A percentile compares a stretch with the other conserved stretches of the same genome.
phyloP scores from a whole-genome alignment of 176 grass and related monocot genomes.

The Elymus sibiricus region DNA sequence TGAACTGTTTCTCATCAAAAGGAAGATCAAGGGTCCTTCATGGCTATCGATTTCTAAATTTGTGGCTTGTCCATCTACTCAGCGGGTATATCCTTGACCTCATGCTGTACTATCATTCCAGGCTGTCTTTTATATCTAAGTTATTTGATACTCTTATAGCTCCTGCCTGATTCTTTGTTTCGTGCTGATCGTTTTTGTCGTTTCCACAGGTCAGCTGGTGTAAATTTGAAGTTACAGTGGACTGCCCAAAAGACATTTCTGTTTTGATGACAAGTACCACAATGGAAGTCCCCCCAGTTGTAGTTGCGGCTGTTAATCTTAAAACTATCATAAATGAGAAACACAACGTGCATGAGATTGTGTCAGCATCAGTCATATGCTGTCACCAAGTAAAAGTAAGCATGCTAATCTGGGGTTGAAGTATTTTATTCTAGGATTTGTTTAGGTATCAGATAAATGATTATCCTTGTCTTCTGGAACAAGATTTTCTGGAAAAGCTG shows the following conservation, averaged over 20 bases:
- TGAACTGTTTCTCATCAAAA: slow-evolving; percentile 93
- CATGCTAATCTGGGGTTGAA: slow-evolving; percentile 8
- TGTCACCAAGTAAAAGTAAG: slow-evolving; percentile 90
- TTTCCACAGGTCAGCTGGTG: slow-evolving; percentile 95
- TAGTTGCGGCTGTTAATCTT: slow-evolving; percentile 85
- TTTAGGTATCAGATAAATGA: neutral
- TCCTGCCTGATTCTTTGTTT: slow-evolving; percentile 8
- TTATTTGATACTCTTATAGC: neutral
- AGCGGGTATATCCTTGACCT: slow-evolving; percentile 39
- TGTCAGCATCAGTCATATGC: slow-evolving; percentile 92
- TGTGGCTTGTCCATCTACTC: slow-evolving; percentile 45
- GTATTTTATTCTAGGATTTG: slow-evolving; percentile 20
- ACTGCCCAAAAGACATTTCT: slow-evolving; percentile 85
- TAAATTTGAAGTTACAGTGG: slow-evolving; percentile 85
- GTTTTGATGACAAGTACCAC: slow-evolving; percentile 49
- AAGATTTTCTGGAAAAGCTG: neutral
- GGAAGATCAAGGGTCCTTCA: slow-evolving; percentile 89
- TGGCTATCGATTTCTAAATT: slow-evolving; percentile 92
- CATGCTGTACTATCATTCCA: neutral
- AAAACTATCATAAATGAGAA: slow-evolving; percentile 88
- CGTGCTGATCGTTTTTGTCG: slow-evolving; percentile 9
- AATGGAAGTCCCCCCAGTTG: slow-evolving; percentile 67
- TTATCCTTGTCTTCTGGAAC: neutral
- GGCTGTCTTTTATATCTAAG: neutral
- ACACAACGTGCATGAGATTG: slow-evolving; percentile 87